phyloP scores from a whole-genome alignment of 306 rosid genomes.

The Glycine tomentella region DNA sequence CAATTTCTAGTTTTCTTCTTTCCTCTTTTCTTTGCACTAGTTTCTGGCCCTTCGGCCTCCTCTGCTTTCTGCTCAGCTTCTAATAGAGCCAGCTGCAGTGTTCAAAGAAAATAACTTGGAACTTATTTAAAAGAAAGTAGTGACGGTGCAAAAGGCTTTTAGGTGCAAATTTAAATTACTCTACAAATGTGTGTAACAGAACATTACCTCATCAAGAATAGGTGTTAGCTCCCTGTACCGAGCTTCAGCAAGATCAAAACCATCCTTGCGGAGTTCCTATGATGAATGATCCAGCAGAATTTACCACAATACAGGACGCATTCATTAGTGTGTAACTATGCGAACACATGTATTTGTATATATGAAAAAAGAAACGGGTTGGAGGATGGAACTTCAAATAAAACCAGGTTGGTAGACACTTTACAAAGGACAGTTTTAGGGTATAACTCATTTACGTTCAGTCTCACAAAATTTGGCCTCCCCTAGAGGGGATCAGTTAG shows the following conservation, averaged over 20 bases:
- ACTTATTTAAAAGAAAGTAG: conserved; percentile 3
- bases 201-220: conserved; percentile 89
- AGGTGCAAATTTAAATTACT: neutral
- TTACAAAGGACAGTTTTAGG: too few relatives aligned
- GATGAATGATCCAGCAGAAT: conserved; percentile 27
- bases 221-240: conserved; percentile 94
- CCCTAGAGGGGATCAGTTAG: neutral
- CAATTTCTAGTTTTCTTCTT: conserved; percentile 77
- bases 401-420: too few relatives aligned
- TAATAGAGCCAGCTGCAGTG: conserved; percentile 78
- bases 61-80: conserved; percentile 97
- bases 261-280: conserved; percentile 98
- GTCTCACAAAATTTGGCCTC: neutral
- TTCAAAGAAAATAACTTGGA: conserved; percentile 25
- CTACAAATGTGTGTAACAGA: conserved; percentile 24
- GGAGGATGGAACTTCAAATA: neutral
- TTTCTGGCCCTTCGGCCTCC: conserved; percentile 83
- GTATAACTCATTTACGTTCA: too few relatives aligned
- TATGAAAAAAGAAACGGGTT: neutral
- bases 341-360: neutral
- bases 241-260: conserved; percentile 93
- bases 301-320: too few relatives aligned
- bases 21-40: conserved; percentile 78
- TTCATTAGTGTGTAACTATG: too few relatives aligned
- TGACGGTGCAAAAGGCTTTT: conserved; percentile 6